Conservation (phyloP, 2,329 filamentous ascomycete species). For the Pseudofabraea citricarpa region DNA sequence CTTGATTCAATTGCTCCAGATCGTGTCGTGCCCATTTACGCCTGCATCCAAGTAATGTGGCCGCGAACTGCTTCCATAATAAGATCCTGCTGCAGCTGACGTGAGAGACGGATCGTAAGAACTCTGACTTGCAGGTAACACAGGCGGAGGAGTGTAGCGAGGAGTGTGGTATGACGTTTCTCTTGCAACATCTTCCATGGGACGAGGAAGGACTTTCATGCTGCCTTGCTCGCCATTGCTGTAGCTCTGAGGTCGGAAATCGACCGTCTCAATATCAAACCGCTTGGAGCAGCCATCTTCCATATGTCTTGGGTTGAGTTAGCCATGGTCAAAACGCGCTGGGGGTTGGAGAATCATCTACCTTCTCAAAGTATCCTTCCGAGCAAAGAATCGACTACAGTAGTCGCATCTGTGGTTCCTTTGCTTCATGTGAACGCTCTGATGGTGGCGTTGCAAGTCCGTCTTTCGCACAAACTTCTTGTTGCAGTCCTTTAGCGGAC, state of each 20-base stretch:
- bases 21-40: background rate
- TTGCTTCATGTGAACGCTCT: slow-evolving; percentile 69
- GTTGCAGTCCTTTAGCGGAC: slow-evolving; percentile 58
- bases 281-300: slow-evolving; percentile 71
- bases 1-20: background rate
- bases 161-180: background rate
- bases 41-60: background rate
- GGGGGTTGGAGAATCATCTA: slow-evolving; percentile 28
- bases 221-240: slow-evolving; percentile 2
- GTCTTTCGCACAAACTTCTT: slow-evolving; percentile 80
- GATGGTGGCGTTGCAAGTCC: slow-evolving; percentile 61
- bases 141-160: background rate
- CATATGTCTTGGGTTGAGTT: slow-evolving; percentile 53
- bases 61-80: background rate
- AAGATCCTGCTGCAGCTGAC: background rate
- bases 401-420: slow-evolving; percentile 66
- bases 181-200: background rate
- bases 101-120: background rate
- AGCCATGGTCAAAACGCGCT: slow-evolving; percentile 1
- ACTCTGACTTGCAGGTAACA: background rate
- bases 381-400: slow-evolving; percentile 67
- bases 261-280: slow-evolving; percentile 36
- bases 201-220: background rate
- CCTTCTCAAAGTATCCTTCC: slow-evolving; percentile 81
- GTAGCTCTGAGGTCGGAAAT: slow-evolving; percentile 21